Evolutionary conservation across 2,329 filamentous ascomycete species (phyloP).

Genomic region (Parastagonospora avenae): DNA sequence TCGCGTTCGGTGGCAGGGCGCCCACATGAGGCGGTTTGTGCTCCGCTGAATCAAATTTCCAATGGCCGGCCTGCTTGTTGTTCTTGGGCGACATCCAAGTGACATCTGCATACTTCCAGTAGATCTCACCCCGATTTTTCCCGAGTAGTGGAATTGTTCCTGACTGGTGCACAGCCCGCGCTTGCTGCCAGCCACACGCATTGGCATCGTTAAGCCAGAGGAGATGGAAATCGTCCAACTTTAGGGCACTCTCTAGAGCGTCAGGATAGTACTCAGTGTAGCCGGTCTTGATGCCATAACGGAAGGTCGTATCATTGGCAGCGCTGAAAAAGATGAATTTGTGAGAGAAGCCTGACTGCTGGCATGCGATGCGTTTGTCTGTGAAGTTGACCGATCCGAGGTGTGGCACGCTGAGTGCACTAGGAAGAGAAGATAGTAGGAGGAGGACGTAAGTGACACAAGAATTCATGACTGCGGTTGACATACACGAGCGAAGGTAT

Average conservation of each 20-base stretch:
- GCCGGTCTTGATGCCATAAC: slow-evolving; percentile 8
- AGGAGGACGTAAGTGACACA: no score
- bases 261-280: slow-evolving; percentile 9
- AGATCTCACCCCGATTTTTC: slow-evolving; percentile 12
- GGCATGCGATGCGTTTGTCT: not conserved
- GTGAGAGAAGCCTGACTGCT: not conserved
- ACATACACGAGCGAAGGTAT: no score
- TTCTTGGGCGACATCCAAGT: not conserved
- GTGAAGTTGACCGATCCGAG: not conserved
- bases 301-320: not conserved
- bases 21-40: not conserved
- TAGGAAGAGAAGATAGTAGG: no score
- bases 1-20: not conserved
- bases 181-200: slow-evolving; percentile 11
- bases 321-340: not conserved
- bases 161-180: not conserved
- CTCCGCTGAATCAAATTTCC: not conserved
- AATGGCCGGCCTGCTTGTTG: not conserved
- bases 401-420: not conserved
- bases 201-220: not conserved
- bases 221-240: not conserved
- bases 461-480: no score
- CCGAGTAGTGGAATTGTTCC: not conserved
- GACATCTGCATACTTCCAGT: slow-evolving; percentile 10
- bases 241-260: slow-evolving; percentile 4